A percentile compares a stretch with the other conserved stretches of the same genome.
Evolutionary conservation across 495 filamentous ascomycete genomes (phyloP).

Genomic region (Letharia columbiana): DNA sequence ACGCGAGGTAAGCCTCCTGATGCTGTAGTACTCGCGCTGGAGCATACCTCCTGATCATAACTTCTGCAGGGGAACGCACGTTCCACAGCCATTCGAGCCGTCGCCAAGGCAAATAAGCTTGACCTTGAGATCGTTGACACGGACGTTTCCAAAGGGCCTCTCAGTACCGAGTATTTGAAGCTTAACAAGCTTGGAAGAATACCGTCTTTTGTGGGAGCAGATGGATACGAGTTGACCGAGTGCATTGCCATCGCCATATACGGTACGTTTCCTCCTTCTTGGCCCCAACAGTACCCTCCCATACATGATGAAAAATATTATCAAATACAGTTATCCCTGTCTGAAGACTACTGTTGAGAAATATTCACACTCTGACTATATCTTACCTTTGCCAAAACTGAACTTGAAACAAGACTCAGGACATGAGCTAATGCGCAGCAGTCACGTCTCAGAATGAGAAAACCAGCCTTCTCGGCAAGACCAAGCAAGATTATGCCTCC

Average conservation of each 20-base stretch:
- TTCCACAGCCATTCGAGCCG: slow-evolving; percentile 75
- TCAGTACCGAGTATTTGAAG: slow-evolving; percentile 67
- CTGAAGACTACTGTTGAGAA: slow-evolving; percentile 87
- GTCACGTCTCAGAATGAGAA: slow-evolving; percentile 99
- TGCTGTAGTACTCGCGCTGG: slow-evolving; percentile 12
- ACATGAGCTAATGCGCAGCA: slow-evolving; percentile 39
- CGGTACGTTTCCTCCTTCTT: slow-evolving; percentile 53
- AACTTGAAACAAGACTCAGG: slow-evolving; percentile 22
- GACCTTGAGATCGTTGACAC: slow-evolving; percentile 76
- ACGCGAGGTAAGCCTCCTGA: slow-evolving; percentile 55
- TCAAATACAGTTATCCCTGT: slow-evolving; percentile 95
- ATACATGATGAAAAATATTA: slow-evolving; percentile 71
- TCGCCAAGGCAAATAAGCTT: slow-evolving; percentile 92
- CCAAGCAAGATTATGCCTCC: slow-evolving; percentile 98
- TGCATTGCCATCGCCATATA: slow-evolving; percentile 94
- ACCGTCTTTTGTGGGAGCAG: slow-evolving; percentile 83
- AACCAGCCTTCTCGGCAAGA: slow-evolving; percentile 96
- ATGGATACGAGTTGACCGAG: slow-evolving; percentile 86
- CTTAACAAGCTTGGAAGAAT: slow-evolving; percentile 81
- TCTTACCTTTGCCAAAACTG: slow-evolving; percentile 32
- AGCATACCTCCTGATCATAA: slow-evolving; percentile 14
- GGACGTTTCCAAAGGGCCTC: slow-evolving; percentile 46
- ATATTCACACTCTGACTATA: slow-evolving; percentile 51
- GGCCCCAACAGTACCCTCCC: slow-evolving; percentile 14
- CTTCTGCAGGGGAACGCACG: slow-evolving; percentile 69